phyloP scores from a whole-genome alignment of 1,139 yeast genomes.

The Ogataea hybrid region DNA sequence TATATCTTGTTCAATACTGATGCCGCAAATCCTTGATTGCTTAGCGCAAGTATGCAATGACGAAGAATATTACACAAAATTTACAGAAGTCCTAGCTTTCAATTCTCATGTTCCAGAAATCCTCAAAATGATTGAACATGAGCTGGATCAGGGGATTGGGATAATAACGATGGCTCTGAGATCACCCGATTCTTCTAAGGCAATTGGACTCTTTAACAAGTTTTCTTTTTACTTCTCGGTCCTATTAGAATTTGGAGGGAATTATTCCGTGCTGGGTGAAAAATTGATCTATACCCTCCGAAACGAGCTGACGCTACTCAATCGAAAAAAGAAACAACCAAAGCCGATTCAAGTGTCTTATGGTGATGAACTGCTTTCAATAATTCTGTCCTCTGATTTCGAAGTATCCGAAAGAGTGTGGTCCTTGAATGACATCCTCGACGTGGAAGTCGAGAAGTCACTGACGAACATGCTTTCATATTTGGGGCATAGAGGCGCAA shows the following conservation, averaged over 20 bases:
- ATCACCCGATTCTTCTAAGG: conserved; percentile 31
- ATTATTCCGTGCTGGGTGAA: conserved; percentile 10
- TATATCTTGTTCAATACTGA: conserved; percentile 35
- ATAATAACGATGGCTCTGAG: conserved; percentile 22
- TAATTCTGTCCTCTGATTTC: conserved; percentile 2
- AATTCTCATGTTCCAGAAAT: not conserved
- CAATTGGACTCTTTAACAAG: conserved; percentile 2
- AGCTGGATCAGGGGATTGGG: conserved; percentile 23
- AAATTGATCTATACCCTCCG: conserved; percentile 10
- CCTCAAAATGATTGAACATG: conserved; percentile 2
- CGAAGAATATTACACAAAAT: conserved; percentile 11
- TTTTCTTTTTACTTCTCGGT: conserved; percentile 1
- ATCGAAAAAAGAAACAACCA: not conserved
- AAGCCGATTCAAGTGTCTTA: conserved; percentile 6
- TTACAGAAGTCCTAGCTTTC: not conserved
- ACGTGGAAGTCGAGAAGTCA: conserved; percentile 19
- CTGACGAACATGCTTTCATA: conserved; percentile 8
- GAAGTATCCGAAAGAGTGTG: conserved; percentile 16
- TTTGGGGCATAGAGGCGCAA: not conserved
- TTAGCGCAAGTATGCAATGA: conserved; percentile 20
- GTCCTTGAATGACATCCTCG: conserved; percentile 21
- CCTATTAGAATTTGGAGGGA: conserved; percentile 20
- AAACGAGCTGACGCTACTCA: conserved; percentile 13
- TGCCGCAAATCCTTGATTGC: conserved; percentile 30
- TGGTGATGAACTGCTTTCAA: conserved; percentile 9